These are phyloP conservation scores for Batkoa obscura DNA, from an alignment of 371 early-diverging fungal genomes.

Conservation along the genomic window DNA sequence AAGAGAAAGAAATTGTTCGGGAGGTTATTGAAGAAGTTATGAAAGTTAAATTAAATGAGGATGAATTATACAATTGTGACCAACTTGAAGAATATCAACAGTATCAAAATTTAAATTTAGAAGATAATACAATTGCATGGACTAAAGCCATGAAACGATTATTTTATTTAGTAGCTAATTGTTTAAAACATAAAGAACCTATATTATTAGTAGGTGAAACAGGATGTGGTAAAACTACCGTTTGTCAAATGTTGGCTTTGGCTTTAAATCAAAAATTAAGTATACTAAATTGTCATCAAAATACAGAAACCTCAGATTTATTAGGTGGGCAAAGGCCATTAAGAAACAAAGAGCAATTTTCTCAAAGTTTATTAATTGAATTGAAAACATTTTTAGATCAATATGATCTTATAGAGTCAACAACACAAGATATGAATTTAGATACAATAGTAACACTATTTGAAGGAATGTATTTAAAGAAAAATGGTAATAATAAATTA, in stretches of 20 bases:
- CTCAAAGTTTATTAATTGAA: conserved; percentile 13
- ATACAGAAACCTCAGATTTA: conserved; percentile 94
- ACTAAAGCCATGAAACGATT: conserved; percentile 86
- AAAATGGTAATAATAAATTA: background rate
- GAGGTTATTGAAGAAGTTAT: conserved; percentile 70
- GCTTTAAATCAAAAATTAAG: conserved; percentile 41
- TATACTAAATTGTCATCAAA: conserved; percentile 95
- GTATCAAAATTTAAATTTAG: conserved; percentile 11
- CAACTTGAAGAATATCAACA: conserved; percentile 29
- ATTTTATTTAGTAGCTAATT: conserved; percentile 69
- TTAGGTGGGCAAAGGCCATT: conserved; percentile 95
- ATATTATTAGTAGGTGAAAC: conserved; percentile 98
- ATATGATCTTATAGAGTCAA: background rate
- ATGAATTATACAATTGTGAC: conserved; percentile 37
- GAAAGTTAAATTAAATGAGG: conserved; percentile 43
- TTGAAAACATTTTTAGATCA: conserved; percentile 5
- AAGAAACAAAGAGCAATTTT: conserved; percentile 30
- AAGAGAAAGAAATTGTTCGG: conserved; percentile 68
- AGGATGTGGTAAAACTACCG: conserved; percentile 98
- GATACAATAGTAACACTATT: conserved; percentile 8
- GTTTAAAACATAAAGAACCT: conserved; percentile 77
- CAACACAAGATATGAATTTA: no score
- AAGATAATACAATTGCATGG: conserved; percentile 60
- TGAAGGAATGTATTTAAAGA: no score
- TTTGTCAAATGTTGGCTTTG: conserved; percentile 80